These are phyloP conservation scores for Myxozyma melibiosi DNA, from an alignment of 805 yeast species.

Conservation along the genomic window DNA sequence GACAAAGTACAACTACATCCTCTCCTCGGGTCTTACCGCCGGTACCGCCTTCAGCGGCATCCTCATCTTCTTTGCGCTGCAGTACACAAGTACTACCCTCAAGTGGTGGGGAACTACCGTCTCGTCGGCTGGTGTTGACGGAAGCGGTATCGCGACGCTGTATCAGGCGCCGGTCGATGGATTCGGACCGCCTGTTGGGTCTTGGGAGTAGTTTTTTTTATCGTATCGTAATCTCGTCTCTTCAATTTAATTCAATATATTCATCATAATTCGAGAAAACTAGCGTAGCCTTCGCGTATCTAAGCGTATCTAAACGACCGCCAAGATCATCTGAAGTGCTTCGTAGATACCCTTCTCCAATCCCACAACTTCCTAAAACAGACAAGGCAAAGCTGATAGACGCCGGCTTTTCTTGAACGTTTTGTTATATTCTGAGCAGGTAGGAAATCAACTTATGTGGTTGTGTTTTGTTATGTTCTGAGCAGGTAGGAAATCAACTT, in stretches of 20 bases:
- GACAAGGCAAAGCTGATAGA: neutral
- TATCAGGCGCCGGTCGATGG: conserved; percentile 19
- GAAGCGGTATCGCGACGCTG: conserved; percentile 13
- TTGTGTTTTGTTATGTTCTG: no score
- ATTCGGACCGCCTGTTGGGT: conserved; percentile 42
- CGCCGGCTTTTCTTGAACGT: no score
- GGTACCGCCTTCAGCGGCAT: conserved; percentile 67
- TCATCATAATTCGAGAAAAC: neutral
- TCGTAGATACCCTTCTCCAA: neutral
- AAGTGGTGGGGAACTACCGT: conserved; percentile 63
- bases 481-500: no score
- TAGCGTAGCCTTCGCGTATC: neutral
- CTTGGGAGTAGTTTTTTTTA: conserved; percentile 42
- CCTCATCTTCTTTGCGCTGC: conserved; percentile 55
- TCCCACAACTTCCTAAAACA: neutral
- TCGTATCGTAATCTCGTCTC: neutral
- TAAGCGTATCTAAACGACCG: neutral
- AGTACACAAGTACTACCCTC: conserved; percentile 45
- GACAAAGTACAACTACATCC: conserved; percentile 70
- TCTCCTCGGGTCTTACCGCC: conserved; percentile 66
- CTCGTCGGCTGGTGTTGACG: conserved; percentile 28
- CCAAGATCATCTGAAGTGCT: neutral
- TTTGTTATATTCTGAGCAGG: no score
- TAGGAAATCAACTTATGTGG: no score
- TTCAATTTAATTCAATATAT: neutral